These are phyloP conservation scores for Hortiboletus flavorubellus DNA, from an alignment of 768 basidiomycete species.

Conservation along the genomic window DNA sequence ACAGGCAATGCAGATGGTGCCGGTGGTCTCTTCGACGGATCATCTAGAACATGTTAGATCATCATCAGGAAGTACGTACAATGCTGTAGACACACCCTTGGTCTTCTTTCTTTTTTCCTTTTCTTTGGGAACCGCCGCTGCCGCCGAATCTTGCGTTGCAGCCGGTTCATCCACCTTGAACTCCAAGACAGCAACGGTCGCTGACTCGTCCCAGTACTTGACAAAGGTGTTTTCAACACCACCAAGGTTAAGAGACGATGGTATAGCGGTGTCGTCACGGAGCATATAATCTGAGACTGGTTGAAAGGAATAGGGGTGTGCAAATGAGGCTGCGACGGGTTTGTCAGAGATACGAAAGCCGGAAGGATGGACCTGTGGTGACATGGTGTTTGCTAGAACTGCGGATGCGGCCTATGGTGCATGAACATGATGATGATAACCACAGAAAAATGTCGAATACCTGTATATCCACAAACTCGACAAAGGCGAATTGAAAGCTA, in stretches of 20 bases:
- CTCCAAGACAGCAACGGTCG: conserved; percentile 69
- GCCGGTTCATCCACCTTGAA: conserved; percentile 70
- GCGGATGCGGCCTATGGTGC: conserved; percentile 67
- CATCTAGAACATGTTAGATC: conserved; percentile 27
- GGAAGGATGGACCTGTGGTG: conserved; percentile 80
- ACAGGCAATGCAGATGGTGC: conserved; percentile 69
- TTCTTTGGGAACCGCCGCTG: conserved; percentile 52
- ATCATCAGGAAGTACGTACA: not conserved
- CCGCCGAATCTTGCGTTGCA: conserved; percentile 21
- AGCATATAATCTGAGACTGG: conserved; percentile 70
- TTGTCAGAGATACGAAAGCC: conserved; percentile 90
- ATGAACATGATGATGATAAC: conserved; percentile 8
- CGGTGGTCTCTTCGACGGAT: conserved; percentile 35
- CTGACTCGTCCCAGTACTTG: conserved; percentile 90
- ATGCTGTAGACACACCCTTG: conserved; percentile 41
- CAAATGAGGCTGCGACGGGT: conserved; percentile 90
- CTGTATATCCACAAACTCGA: conserved; percentile 83
- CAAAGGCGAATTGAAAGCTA: conserved; percentile 92
- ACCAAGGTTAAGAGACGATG: conserved; percentile 64
- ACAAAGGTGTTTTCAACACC: conserved; percentile 73
- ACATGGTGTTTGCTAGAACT: conserved; percentile 84
- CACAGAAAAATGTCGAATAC: conserved; percentile 38
- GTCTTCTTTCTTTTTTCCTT: conserved; percentile 53
- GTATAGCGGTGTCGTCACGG: conserved; percentile 73
- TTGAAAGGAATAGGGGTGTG: conserved; percentile 87